These are phyloP conservation scores for Stevia rebaudiana DNA, from an alignment of 140 eudicot genomes.

Conservation along the genomic window DNA sequence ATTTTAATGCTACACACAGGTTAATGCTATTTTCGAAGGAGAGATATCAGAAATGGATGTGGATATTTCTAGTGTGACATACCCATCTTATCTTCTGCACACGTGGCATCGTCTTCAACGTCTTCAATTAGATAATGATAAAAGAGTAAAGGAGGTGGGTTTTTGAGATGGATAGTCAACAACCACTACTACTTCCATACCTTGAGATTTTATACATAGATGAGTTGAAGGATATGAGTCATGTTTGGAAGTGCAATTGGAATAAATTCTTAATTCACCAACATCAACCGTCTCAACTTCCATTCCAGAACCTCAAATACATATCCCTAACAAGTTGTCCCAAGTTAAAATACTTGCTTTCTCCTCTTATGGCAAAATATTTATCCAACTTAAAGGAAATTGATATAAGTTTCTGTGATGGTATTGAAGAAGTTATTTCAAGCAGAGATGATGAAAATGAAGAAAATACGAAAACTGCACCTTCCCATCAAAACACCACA, in stretches of 20 bases:
- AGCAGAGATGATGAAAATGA: neutral
- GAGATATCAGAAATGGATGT: no score
- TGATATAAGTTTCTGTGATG: neutral
- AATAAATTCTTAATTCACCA: neutral
- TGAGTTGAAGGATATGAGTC: neutral
- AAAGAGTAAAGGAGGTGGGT: neutral
- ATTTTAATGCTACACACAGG: no score
- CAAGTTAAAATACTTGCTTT: neutral
- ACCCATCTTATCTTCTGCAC: neutral
- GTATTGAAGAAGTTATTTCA: conserved; percentile 12
- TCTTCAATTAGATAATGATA: neutral
- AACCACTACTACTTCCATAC: neutral
- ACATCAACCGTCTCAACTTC: neutral
- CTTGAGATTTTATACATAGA: neutral
- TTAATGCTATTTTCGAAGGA: no score
- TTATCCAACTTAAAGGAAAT: neutral
- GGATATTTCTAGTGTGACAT: neutral
- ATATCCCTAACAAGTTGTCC: rapidly evolving
- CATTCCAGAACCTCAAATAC: neutral
- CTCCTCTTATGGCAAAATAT: neutral
- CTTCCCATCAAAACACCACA: neutral
- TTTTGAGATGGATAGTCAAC: neutral
- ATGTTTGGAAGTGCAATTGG: neutral
- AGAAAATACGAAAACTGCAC: neutral
- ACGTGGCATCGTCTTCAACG: neutral